Evolutionary conservation across 2,329 filamentous ascomycete species (phyloP).

Genomic region (Pseudocercospora ulei): DNA sequence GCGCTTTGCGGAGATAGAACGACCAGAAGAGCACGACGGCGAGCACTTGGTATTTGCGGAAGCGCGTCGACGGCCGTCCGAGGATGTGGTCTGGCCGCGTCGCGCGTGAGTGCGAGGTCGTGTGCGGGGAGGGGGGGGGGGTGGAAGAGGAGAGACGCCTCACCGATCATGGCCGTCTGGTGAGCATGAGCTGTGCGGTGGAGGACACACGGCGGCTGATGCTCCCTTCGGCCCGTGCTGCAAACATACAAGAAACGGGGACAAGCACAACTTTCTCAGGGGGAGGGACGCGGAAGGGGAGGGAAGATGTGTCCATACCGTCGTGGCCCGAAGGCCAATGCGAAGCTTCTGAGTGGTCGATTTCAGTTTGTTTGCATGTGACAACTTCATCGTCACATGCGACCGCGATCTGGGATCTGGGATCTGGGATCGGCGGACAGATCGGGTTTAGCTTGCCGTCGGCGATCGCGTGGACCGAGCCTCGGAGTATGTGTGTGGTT

Average conservation of each 20-base stretch:
- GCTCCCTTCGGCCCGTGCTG: conserved; percentile 1
- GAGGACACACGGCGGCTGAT: conserved; percentile 1
- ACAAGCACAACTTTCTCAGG: not conserved
- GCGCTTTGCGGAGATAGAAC: conserved; percentile 69
- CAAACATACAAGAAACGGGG: not conserved
- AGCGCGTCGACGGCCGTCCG: conserved; percentile 24
- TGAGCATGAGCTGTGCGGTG: not conserved
- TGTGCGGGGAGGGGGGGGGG: not conserved
- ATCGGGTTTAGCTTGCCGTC: no score
- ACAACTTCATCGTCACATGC: conserved; percentile 4
- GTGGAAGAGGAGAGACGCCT: not conserved
- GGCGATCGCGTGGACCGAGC: no score
- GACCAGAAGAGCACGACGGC: conserved; percentile 88
- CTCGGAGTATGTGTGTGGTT: no score
- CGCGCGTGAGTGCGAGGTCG: conserved; percentile 1
- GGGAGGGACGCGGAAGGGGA: not conserved
- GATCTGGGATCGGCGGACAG: no score
- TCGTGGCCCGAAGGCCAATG: conserved; percentile 6
- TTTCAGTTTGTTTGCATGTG: not conserved
- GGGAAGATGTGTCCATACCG: no score
- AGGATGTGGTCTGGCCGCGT: conserved; percentile 21
- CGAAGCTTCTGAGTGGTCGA: conserved; percentile 4
- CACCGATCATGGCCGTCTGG: conserved; percentile 4
- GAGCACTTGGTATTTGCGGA: conserved; percentile 49
- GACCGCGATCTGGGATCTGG: no score